phyloP scores from a whole-genome alignment of 768 basidiomycete species.

The Chlorophyllum brunneum region DNA sequence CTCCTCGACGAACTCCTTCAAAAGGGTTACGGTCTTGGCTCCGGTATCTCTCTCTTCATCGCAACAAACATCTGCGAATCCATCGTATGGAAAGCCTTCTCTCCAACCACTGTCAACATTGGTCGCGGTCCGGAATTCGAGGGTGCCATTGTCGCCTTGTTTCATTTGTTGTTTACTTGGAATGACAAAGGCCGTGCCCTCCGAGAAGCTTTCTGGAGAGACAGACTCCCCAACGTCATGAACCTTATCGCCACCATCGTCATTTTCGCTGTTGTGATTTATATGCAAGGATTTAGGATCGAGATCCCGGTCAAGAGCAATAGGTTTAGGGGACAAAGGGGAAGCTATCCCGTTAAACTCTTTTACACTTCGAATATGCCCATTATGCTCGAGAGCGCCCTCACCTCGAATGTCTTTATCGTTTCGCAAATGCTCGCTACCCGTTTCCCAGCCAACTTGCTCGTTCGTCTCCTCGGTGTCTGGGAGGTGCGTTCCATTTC shows the following conservation, averaged over 20 bases:
- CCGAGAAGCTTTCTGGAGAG: conserved; percentile 97
- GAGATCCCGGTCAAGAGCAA: conserved; percentile 98
- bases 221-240: conserved; percentile 96
- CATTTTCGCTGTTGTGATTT: conserved; percentile 95
- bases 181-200: conserved; percentile 97
- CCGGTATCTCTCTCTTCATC: conserved; percentile 98
- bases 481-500: conserved; percentile 79
- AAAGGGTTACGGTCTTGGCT: conserved; percentile 98
- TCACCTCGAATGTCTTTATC: conserved; percentile 94
- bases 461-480: conserved; percentile 89
- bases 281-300: conserved; percentile 97
- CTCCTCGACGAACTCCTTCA: conserved; percentile 98
- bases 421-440: conserved; percentile 92
- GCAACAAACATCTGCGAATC: conserved; percentile 99
- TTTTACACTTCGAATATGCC: conserved; percentile 99
- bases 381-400: conserved; percentile 95
- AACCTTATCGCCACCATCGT: conserved; percentile 89
- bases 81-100: conserved; percentile 99
- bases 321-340: conserved; percentile 93
- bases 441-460: conserved; percentile 87
- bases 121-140: conserved; percentile 98
- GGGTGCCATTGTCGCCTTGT: conserved; percentile 91
- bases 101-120: conserved; percentile 96
- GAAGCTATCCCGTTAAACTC: conserved; percentile 93
- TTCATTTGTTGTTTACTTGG: conserved; percentile 98